Base-by-base conservation (phyloP, 345 rosid species). In the Brassica nigra region DNA sequence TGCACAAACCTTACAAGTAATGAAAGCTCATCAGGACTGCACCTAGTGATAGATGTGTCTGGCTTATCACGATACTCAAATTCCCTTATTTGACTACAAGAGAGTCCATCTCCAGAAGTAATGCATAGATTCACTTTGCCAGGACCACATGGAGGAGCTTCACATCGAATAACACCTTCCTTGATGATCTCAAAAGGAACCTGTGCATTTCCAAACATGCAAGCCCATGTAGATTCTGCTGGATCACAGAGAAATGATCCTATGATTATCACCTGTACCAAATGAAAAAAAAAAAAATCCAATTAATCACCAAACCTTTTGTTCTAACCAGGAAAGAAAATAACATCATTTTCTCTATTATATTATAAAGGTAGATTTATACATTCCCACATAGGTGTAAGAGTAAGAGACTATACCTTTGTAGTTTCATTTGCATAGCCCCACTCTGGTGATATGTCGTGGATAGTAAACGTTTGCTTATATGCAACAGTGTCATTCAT, bases 231-330 rank as follows among this genome's bases (percentile, higher is more conserved):
- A 70, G 90, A 85, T 81, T 87, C 89, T 39, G 85, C 88, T 44
- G 98, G 90, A 84, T 87, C 87, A 75, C 92, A 95, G 30, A 89
- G 92, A 88, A 95, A 95, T 70, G 94, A 88, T 73, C 99, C 99
- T 83, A 91, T 86, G 78, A 93, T 85, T 70, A 95, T 78, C 66
- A 95, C 92, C 99, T 95, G 91, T 89, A 87, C 76, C 83, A 79
- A 34, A n/a, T 59, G 39, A 58, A 54, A 23, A 23, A 58, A 54
- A 23, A 23, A 23, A 23, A 64, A 37, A 18, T 78, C 71, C 5
- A 54, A 62, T 31, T 62, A 63, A 36, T 12, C 55, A 64, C 49
- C 52, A 73, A 31, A n/a, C n/a, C 65, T 29, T 71, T 65, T 78
- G 37, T 52, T 28, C 9, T 27, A 15, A 68, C 30, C 6, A 73